These are phyloP conservation scores for Pneumocystis wakefieldiae DNA, from an alignment of 1,139 yeast genomes.

Conservation along the genomic window DNA sequence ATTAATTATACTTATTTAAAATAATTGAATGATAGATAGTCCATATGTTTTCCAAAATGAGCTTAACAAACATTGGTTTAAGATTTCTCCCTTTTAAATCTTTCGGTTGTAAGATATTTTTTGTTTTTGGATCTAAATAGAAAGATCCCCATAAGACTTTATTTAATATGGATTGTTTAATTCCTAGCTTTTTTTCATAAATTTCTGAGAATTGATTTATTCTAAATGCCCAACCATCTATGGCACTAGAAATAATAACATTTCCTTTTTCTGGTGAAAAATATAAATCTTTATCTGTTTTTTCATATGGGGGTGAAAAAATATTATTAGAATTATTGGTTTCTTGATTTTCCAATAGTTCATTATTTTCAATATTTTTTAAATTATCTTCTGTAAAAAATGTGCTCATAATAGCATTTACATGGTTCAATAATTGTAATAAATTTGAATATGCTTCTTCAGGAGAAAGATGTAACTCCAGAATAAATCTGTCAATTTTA, in stretches of 20 bases:
- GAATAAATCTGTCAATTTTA: conserved; percentile 74
- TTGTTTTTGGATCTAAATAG: conserved; percentile 77
- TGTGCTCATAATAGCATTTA: conserved; percentile 85
- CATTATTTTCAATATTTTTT: conserved; percentile 32
- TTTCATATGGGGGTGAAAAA: conserved; percentile 49
- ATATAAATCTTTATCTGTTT: conserved; percentile 69
- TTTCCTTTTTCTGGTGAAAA: conserved; percentile 83
- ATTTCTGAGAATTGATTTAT: conserved; percentile 77
- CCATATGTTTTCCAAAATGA: conserved; percentile 86
- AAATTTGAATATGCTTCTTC: conserved; percentile 75
- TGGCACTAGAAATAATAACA: conserved; percentile 85
- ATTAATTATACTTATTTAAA: conserved; percentile 26
- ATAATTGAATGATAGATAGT: conserved; percentile 64
- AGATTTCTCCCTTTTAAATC: conserved; percentile 34
- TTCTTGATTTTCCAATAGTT: conserved; percentile 44
- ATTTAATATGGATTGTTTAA: conserved; percentile 60
- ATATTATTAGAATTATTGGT: neutral
- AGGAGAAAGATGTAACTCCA: conserved; percentile 71
- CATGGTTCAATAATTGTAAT: conserved; percentile 70
- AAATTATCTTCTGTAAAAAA: conserved; percentile 88
- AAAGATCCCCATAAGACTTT: conserved; percentile 95
- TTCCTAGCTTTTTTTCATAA: conserved; percentile 72
- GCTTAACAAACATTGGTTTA: conserved; percentile 74
- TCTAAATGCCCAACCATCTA: conserved; percentile 97
- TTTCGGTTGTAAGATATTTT: conserved; percentile 52